These are phyloP conservation scores for Penicillium rolfsii DNA, from an alignment of 2,329 filamentous ascomycete species.

Conservation along the genomic window DNA sequence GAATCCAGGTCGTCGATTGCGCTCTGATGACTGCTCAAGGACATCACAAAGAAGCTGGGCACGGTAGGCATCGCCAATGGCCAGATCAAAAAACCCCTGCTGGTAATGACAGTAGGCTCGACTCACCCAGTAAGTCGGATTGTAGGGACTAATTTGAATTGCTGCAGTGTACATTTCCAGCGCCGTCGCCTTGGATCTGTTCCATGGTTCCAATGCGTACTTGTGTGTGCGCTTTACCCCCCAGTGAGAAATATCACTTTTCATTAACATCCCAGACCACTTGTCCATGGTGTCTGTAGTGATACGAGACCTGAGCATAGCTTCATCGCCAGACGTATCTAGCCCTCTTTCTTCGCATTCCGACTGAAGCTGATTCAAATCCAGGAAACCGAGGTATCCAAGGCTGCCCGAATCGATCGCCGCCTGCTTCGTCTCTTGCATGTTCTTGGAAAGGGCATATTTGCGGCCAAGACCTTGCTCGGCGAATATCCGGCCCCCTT, in stretches of 20 bases:
- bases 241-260: conserved; percentile 36
- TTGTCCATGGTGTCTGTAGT: conserved; percentile 24
- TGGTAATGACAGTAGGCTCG: conserved; percentile 42
- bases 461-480: conserved; percentile 11
- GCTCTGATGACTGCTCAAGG: conserved; percentile 24
- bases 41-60: conserved; percentile 40
- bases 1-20: conserved; percentile 33
- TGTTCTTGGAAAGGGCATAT: conserved; percentile 9
- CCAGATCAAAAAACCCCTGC: conserved; percentile 39
- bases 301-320: conserved; percentile 28
- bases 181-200: conserved; percentile 13
- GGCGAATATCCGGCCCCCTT: conserved; percentile 17
- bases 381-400: neutral
- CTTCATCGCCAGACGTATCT: conserved; percentile 11
- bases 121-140: conserved; percentile 43
- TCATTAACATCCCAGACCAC: conserved; percentile 26
- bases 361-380: neutral
- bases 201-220: conserved; percentile 22
- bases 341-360: conserved; percentile 18
- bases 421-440: conserved; percentile 11
- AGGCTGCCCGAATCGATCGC: conserved; percentile 1
- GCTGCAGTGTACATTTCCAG: conserved; percentile 45
- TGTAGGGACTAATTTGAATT: conserved; percentile 41
- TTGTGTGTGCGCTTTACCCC: conserved; percentile 24
- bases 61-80: conserved; percentile 44